Evolutionary conservation across 2,329 filamentous ascomycete genomes (phyloP).

Genomic region (Aquanectria penicillioides): DNA sequence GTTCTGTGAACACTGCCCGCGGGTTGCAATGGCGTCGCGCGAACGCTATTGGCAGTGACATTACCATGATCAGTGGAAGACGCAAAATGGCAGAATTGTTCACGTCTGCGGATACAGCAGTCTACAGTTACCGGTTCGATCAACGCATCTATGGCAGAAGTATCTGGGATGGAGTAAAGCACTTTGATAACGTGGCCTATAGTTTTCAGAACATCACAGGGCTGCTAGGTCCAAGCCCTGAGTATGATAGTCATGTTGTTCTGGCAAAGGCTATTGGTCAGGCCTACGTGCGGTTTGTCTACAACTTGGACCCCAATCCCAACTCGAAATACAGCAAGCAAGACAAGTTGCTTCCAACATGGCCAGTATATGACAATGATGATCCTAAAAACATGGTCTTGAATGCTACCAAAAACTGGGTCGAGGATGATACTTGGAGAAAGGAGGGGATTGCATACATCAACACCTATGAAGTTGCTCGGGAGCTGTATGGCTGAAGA

Average conservation of each 20-base stretch:
- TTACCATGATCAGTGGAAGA: constrained; percentile 59
- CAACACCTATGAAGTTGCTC: constrained; percentile 35
- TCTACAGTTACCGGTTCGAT: constrained; percentile 62
- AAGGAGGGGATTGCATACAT: constrained; percentile 54
- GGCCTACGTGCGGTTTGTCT: constrained; percentile 56
- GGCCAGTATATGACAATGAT: constrained; percentile 52
- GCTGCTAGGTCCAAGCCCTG: constrained; percentile 55
- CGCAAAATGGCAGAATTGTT: constrained; percentile 57
- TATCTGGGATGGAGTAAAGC: constrained; percentile 53
- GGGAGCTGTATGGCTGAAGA: constrained; percentile 35
- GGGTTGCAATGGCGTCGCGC: constrained; percentile 57
- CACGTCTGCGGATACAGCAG: constrained; percentile 43
- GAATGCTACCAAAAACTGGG: constrained; percentile 53
- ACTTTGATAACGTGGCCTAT: constrained; percentile 61
- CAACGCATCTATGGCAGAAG: constrained; percentile 54
- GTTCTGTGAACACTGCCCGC: constrained; percentile 30
- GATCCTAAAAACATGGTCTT: constrained; percentile 57
- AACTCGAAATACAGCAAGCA: constrained; percentile 19
- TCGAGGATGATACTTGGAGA: constrained; percentile 59
- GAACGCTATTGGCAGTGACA: constrained; percentile 56
- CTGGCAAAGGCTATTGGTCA: constrained; percentile 51
- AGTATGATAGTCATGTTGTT: constrained; percentile 49
- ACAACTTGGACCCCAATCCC: constrained; percentile 54
- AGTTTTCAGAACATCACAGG: constrained; percentile 62
- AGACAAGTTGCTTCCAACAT: constrained; percentile 46